These are phyloP conservation scores for Achaetomium macrosporum DNA, from an alignment of 2,329 filamentous ascomycete genomes.

Conservation along the genomic window DNA sequence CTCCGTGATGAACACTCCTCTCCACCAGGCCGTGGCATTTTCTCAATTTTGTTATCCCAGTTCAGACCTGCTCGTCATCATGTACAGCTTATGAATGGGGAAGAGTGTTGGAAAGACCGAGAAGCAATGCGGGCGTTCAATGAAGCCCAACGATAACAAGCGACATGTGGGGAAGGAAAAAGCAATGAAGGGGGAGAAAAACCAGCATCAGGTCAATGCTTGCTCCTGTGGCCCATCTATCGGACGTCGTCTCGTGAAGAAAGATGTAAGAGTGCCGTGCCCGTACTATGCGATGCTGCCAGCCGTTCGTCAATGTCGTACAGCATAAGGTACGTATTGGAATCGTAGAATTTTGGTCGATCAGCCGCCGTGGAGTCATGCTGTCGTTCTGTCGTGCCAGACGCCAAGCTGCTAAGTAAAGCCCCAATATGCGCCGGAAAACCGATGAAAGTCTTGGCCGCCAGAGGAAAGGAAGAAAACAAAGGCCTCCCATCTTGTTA, in stretches of 20 bases:
- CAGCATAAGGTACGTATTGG: conserved; percentile 8
- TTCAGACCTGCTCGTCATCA: not conserved
- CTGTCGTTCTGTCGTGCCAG: not conserved
- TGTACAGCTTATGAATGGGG: not conserved
- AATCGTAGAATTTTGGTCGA: not conserved
- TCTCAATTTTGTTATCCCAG: not conserved
- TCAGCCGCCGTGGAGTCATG: conserved; percentile 5
- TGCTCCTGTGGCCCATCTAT: not conserved
- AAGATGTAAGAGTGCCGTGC: not conserved
- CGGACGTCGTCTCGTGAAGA: not conserved
- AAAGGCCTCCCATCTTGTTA: not conserved
- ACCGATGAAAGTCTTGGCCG: not conserved
- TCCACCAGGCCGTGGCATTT: not conserved
- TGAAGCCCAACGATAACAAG: not conserved
- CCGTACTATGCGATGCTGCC: conserved; percentile 1
- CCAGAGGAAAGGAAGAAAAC: not conserved
- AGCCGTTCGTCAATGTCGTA: conserved; percentile 12
- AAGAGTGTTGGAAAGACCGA: not conserved
- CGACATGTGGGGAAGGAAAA: not conserved
- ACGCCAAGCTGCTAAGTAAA: not conserved
- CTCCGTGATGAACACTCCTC: not conserved
- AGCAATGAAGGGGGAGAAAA: not conserved
- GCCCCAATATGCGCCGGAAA: not conserved
- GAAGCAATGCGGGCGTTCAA: not conserved
- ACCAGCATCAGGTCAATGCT: not conserved